Base-by-base conservation (phyloP, 768 basidiomycete species). In the Rhodocollybia butyracea region DNA sequence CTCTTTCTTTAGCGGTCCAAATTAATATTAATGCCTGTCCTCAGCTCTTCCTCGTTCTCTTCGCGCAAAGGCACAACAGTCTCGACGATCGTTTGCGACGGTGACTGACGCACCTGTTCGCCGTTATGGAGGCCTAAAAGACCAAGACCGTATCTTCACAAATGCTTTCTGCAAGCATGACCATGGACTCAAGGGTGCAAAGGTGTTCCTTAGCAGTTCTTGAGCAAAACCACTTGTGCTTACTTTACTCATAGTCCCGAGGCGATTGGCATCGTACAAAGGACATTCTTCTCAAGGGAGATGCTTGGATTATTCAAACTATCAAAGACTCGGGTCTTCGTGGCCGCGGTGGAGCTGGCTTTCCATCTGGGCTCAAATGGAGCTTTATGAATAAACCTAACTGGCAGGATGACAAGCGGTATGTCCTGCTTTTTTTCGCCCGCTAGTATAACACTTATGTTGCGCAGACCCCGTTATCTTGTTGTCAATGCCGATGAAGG, bases 341-440 rank as follows among this genome's bases (percentile, higher is more conserved):
- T 66, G 96, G 96, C 12, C 87, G 96, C 54, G 96, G 96, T 50
- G 96, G 96, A 51, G 96, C 96, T 39, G 96, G 96, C 27, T 99
- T 99, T 68, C 96, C 96, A 0, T 90, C 88, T 60, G 96, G 96
- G 22, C 77, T 98, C 63, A 98, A 98, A 69, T 98, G 95, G 95
- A 90, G 88, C 65, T 94, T 94, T 70, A 96, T 98, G 96, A 98
- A 99, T 80, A 99, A 98, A 73, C 95, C 94, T n/a, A 86, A 87
- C 26, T 98, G 96, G 96, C 85, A 98, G 76, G 88, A 91, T 68
- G 96, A 98, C 66, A 85, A 84, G 61, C 78, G 92, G 88, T 91
- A 58, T 56, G 74, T 62, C 19, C n/a, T 39, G 8, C 0, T 19
- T 11, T 24, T 53, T 26, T 24, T 52, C 34, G 34, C 26, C 30